phyloP scores from a whole-genome alignment of 164 flowering plant genomes.

The Vitis rupestris region DNA sequence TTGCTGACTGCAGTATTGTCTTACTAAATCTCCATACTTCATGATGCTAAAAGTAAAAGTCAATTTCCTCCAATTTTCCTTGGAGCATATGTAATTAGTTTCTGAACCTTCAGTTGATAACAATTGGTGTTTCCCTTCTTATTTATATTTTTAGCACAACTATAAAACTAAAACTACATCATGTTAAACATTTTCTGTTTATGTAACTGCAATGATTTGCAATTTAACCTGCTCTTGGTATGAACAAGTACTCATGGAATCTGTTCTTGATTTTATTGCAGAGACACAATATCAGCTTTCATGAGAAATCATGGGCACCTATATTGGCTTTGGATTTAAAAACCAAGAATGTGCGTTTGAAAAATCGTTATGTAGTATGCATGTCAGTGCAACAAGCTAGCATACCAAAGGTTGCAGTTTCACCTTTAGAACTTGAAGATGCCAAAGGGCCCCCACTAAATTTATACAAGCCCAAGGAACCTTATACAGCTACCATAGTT shows the following conservation, averaged over 20 bases:
- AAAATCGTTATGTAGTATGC: conserved; percentile 37
- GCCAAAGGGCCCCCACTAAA: conserved; percentile 90
- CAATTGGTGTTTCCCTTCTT: no score
- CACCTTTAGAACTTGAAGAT: conserved; percentile 79
- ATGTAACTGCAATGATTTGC: no score
- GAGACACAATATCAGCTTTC: conserved; percentile 49
- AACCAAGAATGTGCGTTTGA: conserved; percentile 26
- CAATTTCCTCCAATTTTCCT: background rate
- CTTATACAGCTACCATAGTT: conserved; percentile 89
- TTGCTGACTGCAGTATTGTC: no score
- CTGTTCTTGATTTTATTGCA: conserved; percentile 31
- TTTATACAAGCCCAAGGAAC: conserved; percentile 79
- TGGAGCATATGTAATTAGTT: background rate
- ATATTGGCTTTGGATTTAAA: conserved; percentile 35
- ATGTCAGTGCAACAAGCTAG: conserved; percentile 85
- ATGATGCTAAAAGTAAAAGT: background rate
- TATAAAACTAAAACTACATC: no score
- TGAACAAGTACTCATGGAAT: background rate
- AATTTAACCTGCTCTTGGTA: background rate
- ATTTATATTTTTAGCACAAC: no score
- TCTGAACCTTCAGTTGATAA: background rate
- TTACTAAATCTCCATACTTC: no score
- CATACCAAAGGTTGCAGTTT: conserved; percentile 64
- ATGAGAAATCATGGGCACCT: conserved; percentile 52
- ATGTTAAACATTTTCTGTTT: no score